Percentiles rank a stretch among this genome's conserved stretches.
phyloP scores from a whole-genome alignment of 176 grass and related monocot species.

The Tuctoria greenei region DNA sequence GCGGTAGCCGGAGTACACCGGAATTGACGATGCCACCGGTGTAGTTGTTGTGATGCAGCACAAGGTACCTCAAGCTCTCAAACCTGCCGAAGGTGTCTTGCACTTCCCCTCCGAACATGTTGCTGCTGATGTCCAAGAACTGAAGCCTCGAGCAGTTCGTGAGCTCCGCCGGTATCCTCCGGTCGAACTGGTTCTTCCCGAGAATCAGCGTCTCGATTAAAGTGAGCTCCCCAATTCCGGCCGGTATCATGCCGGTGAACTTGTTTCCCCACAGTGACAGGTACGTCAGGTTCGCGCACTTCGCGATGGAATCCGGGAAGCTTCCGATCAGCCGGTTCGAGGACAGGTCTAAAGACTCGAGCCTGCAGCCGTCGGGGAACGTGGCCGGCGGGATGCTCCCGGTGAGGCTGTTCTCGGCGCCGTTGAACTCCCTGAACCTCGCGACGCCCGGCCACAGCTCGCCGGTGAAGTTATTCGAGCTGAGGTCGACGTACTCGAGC shows the following conservation, averaged over 20 bases:
- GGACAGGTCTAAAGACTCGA: conserved; percentile 61
- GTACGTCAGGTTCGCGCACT: conserved; percentile 50
- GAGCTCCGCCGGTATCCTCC: conserved; percentile 48
- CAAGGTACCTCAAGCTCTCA: conserved; percentile 41
- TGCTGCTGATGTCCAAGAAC: conserved; percentile 75
- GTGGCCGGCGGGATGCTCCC: conserved; percentile 31
- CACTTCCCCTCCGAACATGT: conserved; percentile 62
- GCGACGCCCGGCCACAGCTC: conserved; percentile 64
- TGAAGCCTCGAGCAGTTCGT: conserved; percentile 55
- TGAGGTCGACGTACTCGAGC: conserved; percentile 67
- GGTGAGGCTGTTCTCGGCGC: conserved; percentile 67
- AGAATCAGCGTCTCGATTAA: conserved; percentile 50
- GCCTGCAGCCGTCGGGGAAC: conserved; percentile 53
- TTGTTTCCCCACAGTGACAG: conserved; percentile 64
- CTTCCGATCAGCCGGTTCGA: conserved; percentile 47
- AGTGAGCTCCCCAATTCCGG: conserved; percentile 56
- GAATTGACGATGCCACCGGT: conserved; percentile 63
- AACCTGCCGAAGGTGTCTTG: conserved; percentile 62
- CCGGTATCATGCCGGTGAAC: conserved; percentile 54
- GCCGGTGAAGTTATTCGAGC: conserved; percentile 72
- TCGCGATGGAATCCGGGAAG: conserved; percentile 58
- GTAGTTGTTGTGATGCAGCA: conserved; percentile 72
- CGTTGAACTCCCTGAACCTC: conserved; percentile 52
- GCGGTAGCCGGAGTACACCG: conserved; percentile 61
- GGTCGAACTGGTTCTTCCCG: conserved; percentile 59